Conservation (phyloP, 805 yeast species). For the Maudiozyma bulderi region DNA sequence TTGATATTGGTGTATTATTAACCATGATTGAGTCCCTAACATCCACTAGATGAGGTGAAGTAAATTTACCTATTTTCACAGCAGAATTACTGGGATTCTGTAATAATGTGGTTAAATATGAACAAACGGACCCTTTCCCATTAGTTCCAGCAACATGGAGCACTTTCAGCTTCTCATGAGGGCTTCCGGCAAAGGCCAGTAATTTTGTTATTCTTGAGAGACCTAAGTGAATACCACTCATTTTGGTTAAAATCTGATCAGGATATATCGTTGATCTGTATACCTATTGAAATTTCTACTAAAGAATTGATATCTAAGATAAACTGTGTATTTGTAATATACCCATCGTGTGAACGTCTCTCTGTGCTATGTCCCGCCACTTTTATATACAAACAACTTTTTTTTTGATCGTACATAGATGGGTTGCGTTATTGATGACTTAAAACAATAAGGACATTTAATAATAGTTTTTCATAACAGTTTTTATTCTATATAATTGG, state of each 20-base stretch:
- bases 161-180: constrained; percentile 53
- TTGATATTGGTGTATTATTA: constrained; percentile 46
- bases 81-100: constrained; percentile 23
- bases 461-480: no score
- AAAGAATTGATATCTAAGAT: no score
- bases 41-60: constrained; percentile 74
- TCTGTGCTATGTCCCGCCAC: no score
- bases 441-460: no score
- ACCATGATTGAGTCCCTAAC: constrained; percentile 70
- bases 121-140: constrained; percentile 90
- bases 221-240: constrained; percentile 51
- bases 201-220: constrained; percentile 41
- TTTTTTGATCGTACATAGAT: no score
- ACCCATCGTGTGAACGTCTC: no score
- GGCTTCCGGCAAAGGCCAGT: constrained; percentile 49
- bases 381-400: no score
- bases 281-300: no score
- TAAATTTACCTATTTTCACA: constrained; percentile 58
- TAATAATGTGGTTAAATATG: constrained; percentile 64
- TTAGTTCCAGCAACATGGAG: constrained; percentile 96
- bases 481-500: no score
- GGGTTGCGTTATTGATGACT: no score
- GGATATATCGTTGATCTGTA: background rate
- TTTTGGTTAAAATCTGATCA: background rate
- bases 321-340: no score